These are phyloP conservation scores for Amanita fuliginea DNA, from an alignment of 768 basidiomycete species.

Conservation along the genomic window DNA sequence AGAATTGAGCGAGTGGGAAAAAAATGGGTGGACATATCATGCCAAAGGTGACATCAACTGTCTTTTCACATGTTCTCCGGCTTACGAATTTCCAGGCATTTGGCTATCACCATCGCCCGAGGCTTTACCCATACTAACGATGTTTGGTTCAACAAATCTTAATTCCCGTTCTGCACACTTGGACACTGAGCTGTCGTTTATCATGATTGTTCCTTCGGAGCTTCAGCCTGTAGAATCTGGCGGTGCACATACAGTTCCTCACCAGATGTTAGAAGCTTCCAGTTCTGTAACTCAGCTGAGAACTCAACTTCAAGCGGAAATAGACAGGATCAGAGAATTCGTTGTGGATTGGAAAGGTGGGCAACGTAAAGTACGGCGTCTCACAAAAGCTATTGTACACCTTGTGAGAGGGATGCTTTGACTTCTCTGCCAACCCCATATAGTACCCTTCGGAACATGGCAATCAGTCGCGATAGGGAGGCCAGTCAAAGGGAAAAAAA, in stretches of 20 bases:
- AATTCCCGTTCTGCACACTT: conserved; percentile 86
- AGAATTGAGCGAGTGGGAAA: conserved; percentile 79
- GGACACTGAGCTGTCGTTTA: conserved; percentile 85
- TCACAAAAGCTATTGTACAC: conserved; percentile 53
- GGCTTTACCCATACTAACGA: conserved; percentile 53
- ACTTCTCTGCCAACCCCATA: not conserved
- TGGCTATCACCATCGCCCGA: conserved; percentile 62
- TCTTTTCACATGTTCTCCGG: not conserved
- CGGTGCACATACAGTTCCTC: not conserved
- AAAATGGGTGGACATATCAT: conserved; percentile 93
- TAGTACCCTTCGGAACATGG: not conserved
- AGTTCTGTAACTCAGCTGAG: conserved; percentile 24
- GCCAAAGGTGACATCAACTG: conserved; percentile 64
- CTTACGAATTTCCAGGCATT: conserved; percentile 43
- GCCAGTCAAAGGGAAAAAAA: no score
- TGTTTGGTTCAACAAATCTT: conserved; percentile 93
- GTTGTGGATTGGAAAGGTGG: conserved; percentile 49
- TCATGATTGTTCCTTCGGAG: conserved; percentile 61
- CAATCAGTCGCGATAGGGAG: not conserved
- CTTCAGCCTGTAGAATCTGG: conserved; percentile 3
- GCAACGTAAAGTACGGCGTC: conserved; percentile 44
- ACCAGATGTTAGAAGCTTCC: not conserved
- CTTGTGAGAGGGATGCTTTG: conserved; percentile 58
- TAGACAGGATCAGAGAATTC: conserved; percentile 37
- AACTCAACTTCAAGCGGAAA: conserved; percentile 39